Percentiles rank a stretch among this genome's conserved stretches.
Evolutionary conservation across 1,139 yeast species (phyloP).

Genomic region (Diutina ranongensis): DNA sequence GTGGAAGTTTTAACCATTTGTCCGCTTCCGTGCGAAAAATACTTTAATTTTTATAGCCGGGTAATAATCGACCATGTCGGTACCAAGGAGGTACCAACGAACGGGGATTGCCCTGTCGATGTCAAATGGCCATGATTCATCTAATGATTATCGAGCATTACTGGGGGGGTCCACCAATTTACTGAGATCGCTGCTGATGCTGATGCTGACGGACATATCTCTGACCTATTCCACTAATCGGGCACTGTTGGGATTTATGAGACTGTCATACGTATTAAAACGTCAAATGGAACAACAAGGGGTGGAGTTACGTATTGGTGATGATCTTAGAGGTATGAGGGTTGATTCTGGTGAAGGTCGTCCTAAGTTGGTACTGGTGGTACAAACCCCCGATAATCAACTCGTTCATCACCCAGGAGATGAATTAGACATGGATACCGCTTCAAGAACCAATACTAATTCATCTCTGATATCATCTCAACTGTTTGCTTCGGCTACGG

Average conservation of each 20-base stretch:
- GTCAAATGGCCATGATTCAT: not conserved
- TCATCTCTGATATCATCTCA: not conserved
- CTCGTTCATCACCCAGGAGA: not conserved
- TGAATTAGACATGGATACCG: not conserved
- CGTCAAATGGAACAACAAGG: slow-evolving; percentile 4
- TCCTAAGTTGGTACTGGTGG: not conserved
- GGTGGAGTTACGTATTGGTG: not conserved
- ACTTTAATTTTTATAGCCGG: no score
- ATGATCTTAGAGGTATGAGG: not conserved
- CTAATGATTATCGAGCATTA: not conserved
- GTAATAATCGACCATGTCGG: slow-evolving; percentile 2
- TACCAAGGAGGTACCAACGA: slow-evolving; percentile 2
- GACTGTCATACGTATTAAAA: slow-evolving; percentile 1
- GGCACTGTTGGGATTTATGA: slow-evolving; percentile 2
- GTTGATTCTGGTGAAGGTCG: not conserved
- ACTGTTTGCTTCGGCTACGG: not conserved
- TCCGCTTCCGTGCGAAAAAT: not conserved
- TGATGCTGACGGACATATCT: slow-evolving; percentile 2
- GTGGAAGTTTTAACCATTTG: no score
- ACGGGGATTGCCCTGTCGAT: not conserved
- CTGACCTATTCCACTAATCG: not conserved
- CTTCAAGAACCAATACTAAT: not conserved
- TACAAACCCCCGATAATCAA: not conserved
- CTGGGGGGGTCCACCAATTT: not conserved
- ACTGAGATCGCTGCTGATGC: not conserved